phyloP scores from a whole-genome alignment of 1,284 basidiomycete genomes.

The Peniophora sp. region DNA sequence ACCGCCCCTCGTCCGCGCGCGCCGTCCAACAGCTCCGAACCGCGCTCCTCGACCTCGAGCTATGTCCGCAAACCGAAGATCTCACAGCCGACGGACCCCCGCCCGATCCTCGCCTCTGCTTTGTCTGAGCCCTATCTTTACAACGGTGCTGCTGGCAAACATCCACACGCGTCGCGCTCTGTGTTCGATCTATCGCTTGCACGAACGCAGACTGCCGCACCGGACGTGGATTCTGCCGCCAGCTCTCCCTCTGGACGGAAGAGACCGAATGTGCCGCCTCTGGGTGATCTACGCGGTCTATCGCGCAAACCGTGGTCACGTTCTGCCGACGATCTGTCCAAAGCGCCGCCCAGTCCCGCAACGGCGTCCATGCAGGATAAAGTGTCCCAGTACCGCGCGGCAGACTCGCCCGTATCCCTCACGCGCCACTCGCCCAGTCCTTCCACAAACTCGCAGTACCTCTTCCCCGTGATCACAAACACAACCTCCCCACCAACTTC shows the following conservation, averaged over 20 bases:
- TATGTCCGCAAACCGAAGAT: constrained; percentile 62
- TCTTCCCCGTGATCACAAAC: constrained; percentile 29
- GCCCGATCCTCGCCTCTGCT: constrained; percentile 47
- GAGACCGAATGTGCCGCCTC: constrained; percentile 21
- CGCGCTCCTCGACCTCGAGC: constrained; percentile 47
- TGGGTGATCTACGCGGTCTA: constrained; percentile 61
- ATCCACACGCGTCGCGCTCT: constrained; percentile 30
- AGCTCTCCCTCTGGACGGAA: constrained; percentile 13
- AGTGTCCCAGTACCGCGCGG: constrained; percentile 50
- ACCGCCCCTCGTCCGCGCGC: constrained; percentile 26
- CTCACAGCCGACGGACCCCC: constrained; percentile 71
- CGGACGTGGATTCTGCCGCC: constrained; percentile 21
- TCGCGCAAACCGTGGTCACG: constrained; percentile 69
- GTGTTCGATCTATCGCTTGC: constrained; percentile 56
- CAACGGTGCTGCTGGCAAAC: constrained; percentile 37
- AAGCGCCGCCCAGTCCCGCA: constrained; percentile 31
- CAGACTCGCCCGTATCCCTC: constrained; percentile 10
- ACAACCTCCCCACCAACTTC: constrained; percentile 19
- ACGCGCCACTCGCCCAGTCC: constrained; percentile 20
- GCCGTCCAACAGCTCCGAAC: constrained; percentile 28
- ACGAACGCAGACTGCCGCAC: constrained; percentile 31
- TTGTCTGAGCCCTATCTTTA: constrained; percentile 17
- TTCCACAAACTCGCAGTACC: constrained; percentile 26
- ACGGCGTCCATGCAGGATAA: constrained; percentile 50
- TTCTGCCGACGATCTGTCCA: constrained; percentile 70